A percentile compares a stretch with the other conserved stretches of the same genome.
These are phyloP conservation scores for Phaseolus lunatus DNA, from an alignment of 306 rosid genomes.

Conservation along the genomic window DNA sequence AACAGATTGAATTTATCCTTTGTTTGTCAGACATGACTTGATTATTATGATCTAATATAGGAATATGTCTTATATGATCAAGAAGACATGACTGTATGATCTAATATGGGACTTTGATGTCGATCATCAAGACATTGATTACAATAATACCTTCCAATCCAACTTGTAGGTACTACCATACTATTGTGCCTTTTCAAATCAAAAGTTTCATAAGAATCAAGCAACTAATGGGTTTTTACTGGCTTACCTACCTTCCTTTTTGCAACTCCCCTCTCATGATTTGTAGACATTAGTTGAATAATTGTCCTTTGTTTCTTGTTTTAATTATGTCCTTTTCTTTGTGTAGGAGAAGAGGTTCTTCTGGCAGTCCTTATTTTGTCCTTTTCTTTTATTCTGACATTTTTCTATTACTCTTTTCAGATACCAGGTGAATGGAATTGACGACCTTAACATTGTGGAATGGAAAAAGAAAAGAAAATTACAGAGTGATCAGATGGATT, in stretches of 20 bases:
- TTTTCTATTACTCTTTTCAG: constrained; percentile 44
- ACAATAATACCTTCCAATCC: not conserved
- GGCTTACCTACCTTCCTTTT: not conserved
- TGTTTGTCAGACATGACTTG: not conserved
- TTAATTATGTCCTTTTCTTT: not conserved
- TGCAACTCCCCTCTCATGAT: not conserved
- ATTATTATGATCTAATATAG: not conserved
- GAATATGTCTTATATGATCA: not conserved
- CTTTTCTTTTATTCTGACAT: constrained; percentile 9
- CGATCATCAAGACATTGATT: not conserved
- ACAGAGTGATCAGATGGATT: constrained; percentile 60
- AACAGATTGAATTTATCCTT: not conserved
- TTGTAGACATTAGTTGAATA: not conserved
- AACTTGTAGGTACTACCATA: constrained; percentile 3
- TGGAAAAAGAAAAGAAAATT: constrained; percentile 77
- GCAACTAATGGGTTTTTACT: not conserved
- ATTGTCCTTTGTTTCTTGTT: not conserved
- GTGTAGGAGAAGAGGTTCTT: not conserved
- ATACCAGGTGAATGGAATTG: constrained; percentile 41
- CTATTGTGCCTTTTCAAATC: constrained; percentile 10
- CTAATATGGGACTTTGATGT: not conserved
- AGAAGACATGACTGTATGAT: not conserved
- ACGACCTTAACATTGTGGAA: constrained; percentile 35
- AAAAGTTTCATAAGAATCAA: constrained; percentile 4
- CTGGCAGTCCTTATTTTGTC: not conserved